Evolutionary conservation across 257 asterid species (phyloP).

Genomic region (Ilex aquifolium): DNA sequence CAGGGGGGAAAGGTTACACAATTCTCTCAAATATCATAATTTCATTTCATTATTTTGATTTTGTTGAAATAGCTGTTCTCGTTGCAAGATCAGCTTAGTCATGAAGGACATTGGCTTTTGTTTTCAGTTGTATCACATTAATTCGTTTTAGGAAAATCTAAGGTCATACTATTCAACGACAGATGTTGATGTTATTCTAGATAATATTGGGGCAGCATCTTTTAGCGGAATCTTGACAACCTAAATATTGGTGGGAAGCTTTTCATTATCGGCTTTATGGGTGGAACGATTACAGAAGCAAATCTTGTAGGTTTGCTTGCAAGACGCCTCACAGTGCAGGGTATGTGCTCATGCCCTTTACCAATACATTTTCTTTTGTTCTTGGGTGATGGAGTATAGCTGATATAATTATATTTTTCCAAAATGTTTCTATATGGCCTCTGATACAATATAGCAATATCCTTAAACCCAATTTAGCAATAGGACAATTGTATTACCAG

Average conservation of each 20-base stretch:
- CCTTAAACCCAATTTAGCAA: no score
- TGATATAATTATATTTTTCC: no score
- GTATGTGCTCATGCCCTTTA: conserved; percentile 29
- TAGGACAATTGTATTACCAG: no score
- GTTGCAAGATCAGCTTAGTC: no score
- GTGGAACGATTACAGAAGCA: conserved; percentile 62
- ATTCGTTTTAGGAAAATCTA: conserved; percentile 4
- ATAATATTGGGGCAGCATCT: conserved; percentile 70
- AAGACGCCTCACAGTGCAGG: conserved; percentile 82
- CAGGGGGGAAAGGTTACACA: conserved; percentile 16
- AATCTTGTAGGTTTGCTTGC: conserved; percentile 58
- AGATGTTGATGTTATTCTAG: conserved; percentile 95
- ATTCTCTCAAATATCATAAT: no score
- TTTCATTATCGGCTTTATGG: conserved; percentile 89
- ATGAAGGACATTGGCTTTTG: no score
- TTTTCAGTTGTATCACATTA: no score
- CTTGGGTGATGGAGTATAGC: not conserved
- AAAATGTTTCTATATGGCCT: no score
- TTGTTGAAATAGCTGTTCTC: no score
- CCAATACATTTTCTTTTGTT: not conserved
- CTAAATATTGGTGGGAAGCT: conserved; percentile 78
- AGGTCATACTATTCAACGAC: conserved; percentile 12
- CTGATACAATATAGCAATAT: no score
- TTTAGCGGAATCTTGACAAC: conserved; percentile 69
- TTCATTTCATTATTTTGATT: no score